Percentiles rank a stretch among this genome's conserved stretches.
Evolutionary conservation across 2,329 filamentous ascomycete genomes (phyloP).

Genomic region (Diaporthe nobilis): DNA sequence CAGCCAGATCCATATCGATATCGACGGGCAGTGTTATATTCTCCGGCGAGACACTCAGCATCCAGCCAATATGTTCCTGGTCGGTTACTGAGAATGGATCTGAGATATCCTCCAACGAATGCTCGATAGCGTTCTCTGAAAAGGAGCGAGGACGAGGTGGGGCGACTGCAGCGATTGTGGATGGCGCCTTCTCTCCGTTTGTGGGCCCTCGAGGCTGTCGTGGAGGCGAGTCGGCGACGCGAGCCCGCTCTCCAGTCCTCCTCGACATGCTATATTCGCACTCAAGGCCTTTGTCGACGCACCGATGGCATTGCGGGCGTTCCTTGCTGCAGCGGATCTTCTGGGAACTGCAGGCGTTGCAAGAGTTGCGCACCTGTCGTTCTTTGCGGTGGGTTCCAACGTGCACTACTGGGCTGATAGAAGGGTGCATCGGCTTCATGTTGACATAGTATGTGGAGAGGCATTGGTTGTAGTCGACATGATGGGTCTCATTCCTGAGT

Average conservation of each 20-base stretch:
- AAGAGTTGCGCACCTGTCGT: constrained; percentile 13
- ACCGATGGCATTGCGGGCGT: constrained; percentile 12
- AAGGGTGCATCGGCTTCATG: constrained; percentile 4
- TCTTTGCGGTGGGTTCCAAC: constrained; percentile 7
- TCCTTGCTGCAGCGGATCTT: constrained; percentile 22
- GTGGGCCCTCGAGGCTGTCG: background rate
- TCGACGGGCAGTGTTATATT: background rate
- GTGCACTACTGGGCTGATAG: constrained; percentile 9
- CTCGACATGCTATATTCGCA: constrained; percentile 15
- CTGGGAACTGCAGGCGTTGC: constrained; percentile 20
- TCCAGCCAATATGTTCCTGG: constrained; percentile 2
- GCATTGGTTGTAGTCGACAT: constrained; percentile 4
- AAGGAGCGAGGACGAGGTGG: background rate
- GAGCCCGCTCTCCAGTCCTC: constrained; percentile 4
- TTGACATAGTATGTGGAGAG: background rate
- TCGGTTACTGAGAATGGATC: constrained; percentile 12
- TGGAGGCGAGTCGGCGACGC: constrained; percentile 5
- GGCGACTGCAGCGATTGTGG: background rate
- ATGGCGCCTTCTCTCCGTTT: background rate
- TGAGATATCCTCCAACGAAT: background rate
- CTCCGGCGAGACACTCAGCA: background rate
- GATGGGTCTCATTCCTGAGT: constrained; percentile 5
- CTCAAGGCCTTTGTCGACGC: constrained; percentile 5
- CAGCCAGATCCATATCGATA: background rate
- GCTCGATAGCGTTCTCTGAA: background rate